Evolutionary conservation across 2,329 filamentous ascomycete genomes (phyloP), one percentile per base, ranked within the genome.

Genomic region (Allantophomopsis lycopodina): DNA sequence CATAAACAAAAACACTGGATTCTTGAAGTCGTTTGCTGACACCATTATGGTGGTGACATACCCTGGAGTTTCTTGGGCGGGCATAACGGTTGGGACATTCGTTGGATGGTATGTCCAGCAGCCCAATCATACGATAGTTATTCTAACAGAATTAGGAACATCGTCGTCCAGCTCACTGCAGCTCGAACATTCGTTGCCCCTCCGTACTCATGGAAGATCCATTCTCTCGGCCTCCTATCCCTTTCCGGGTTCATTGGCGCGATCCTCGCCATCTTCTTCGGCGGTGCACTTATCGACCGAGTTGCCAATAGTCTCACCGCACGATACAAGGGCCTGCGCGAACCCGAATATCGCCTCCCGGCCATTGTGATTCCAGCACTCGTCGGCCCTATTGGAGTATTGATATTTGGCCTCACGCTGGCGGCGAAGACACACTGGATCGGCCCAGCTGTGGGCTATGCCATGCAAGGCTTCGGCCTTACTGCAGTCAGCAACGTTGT

Each of bases 311-410:
- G 46, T 15, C 41, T 16, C 2, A 77, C 73, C 3, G 58, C 52
- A 39, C 60, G 59, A 45, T 76, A 76, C 43, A 51, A 60, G 1
- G 72, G 71, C 3, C 64, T 76, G 38, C 59, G 72, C 38, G 72
- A 76, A 51, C 65, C 71, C 0, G 71, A 76, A 50, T 75, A 76
- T 71, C 60, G 71, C 32, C 47, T 76, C 37, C 64, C 65, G 0
- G 47, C 47, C 11, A 43, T 55, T 12, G 21, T 51, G 8, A 44
- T 57, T 4, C 50, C 49, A 1, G 43, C 46, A 1, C n/a, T 55
- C 6, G 23, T 55, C 7, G 50, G 51, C 1, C 55, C 54, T 1
- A 36, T 50, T 5, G 55, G 55, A 1, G 33, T 57, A 16, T 44
- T 56, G 18, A 47, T 52, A 17, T 55, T 48, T 18, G 54, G 54